A percentile compares a stretch with the other conserved stretches of the same genome.
Conservation (phyloP, 257 asterid species). For the Cynanchum wilfordii region DNA sequence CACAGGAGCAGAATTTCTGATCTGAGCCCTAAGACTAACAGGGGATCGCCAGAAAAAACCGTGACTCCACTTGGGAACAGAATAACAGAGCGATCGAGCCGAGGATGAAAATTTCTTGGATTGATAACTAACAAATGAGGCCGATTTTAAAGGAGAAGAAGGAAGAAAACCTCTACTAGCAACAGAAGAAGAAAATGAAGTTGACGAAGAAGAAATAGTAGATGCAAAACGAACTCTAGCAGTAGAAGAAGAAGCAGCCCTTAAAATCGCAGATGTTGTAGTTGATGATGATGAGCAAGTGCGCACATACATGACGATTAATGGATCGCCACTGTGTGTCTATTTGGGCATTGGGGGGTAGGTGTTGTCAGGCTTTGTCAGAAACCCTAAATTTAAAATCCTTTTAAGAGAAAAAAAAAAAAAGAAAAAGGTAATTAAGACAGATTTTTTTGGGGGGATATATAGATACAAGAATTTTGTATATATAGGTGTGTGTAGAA, state of each 20-base stretch:
- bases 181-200: constrained; percentile 18
- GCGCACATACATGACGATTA: constrained; percentile 40
- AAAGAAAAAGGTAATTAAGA: neutral
- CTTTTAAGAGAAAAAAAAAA: neutral
- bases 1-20: constrained; percentile 44
- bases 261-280: constrained; percentile 32
- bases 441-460: neutral
- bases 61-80: constrained; percentile 45
- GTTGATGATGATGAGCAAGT: constrained; percentile 34
- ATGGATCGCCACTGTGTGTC: neutral
- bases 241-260: constrained; percentile 26
- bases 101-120: constrained; percentile 33
- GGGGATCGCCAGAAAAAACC: constrained; percentile 45
- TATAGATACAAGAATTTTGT: neutral
- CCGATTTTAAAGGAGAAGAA: constrained; percentile 15
- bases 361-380: neutral
- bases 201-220: constrained; percentile 20
- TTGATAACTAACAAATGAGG: constrained; percentile 25
- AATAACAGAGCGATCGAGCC: constrained; percentile 33
- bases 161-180: constrained; percentile 15
- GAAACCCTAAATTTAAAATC: constrained; percentile 9
- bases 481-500: neutral
- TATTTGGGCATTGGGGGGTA: too few species aligned
- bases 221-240: constrained; percentile 41
- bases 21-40: constrained; percentile 52